Base-by-base conservation (phyloP, 768 basidiomycete species). In the Arthromyces matolae region DNA sequence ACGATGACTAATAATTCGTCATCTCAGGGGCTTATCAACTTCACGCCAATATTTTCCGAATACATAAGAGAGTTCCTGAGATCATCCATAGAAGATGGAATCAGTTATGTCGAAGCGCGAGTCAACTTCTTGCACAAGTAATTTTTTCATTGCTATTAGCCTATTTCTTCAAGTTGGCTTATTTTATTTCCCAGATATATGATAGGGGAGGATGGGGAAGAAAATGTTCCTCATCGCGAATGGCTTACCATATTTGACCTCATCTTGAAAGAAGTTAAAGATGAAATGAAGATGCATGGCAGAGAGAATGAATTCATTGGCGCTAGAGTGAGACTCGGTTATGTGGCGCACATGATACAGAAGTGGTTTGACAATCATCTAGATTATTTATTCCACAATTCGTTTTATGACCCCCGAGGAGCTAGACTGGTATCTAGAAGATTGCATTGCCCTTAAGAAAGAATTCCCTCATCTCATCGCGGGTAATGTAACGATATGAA, bases 381-480 rank as follows among this genome's bases (percentile, higher is more conserved):
- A 89, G 84, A 77, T 90, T 37, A 89, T 90, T 47, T 89, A 89
- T 56, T 71, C 78, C 4, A 83, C 84, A 0, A 57, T 86, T 35
- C 76, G 83, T 20, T 66, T 73, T 50, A 70, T 83, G 38, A 69
- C 76, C 1, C 64, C 69, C 7, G 79, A 83, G 37, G 77, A 80
- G 48, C 59, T 90, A 12, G 75, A 78, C 23, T 79, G 75, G 76
- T 83, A 81, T 60, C 63, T 81, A n/a, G 82, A 86, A 47, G 88
- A 91, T 54, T 87, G 88, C 53, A 78, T 90, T 43, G 66, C 69
- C 7, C 68, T 90, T 50, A 89, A 88, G 63, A 77, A 84, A 59
- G 77, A 80, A 46, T 89, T 86, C 58, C 87, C 86, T 18, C 75
- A 86, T 53, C 64, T 87, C 27, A 83, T 90, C 37, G 77, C 78